phyloP scores from a whole-genome alignment of 2,329 filamentous ascomycete species.

The Helicocarpus griseus region DNA sequence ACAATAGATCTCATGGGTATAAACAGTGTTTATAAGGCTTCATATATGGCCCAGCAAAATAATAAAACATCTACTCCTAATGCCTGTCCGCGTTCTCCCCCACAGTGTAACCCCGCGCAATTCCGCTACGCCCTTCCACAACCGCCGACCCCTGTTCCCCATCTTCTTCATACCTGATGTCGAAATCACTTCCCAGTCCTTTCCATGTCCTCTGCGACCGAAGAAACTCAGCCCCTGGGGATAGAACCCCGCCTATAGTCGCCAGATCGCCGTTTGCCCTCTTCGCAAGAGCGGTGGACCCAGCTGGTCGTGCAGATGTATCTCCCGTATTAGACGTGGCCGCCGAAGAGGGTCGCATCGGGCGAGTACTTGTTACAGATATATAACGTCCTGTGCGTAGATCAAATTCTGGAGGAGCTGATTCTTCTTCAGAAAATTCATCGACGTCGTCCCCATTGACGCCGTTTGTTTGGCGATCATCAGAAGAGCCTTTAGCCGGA shows the following conservation, averaged over 20 bases:
- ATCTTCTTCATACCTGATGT: conserved; percentile 50
- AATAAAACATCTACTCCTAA: conserved; percentile 3
- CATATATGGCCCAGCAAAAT: too few relatives aligned
- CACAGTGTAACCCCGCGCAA: conserved; percentile 80
- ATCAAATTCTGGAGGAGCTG: conserved; percentile 77
- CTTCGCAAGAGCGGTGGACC: conserved; percentile 50
- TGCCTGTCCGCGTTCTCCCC: conserved; percentile 44
- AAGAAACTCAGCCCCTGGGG: conserved; percentile 82
- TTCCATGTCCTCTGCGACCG: conserved; percentile 79
- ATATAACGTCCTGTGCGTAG: conserved; percentile 78
- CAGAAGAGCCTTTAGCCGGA: conserved; percentile 22
- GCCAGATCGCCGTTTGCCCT: conserved; percentile 62
- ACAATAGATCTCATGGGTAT: too few relatives aligned
- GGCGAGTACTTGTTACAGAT: conserved; percentile 59
- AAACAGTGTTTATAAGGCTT: too few relatives aligned
- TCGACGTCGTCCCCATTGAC: conserved; percentile 31
- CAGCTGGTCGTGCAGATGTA: conserved; percentile 17
- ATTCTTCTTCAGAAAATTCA: conserved; percentile 57
- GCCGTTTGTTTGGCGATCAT: neutral
- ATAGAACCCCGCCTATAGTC: conserved; percentile 74
- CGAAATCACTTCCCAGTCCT: conserved; percentile 80
- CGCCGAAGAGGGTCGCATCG: conserved; percentile 30
- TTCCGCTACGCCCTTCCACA: conserved; percentile 76
- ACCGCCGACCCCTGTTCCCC: conserved; percentile 39
- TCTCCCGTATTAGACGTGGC: conserved; percentile 18